Conservation (phyloP, 2,329 filamentous ascomycete species). For the Alternaria atra region DNA sequence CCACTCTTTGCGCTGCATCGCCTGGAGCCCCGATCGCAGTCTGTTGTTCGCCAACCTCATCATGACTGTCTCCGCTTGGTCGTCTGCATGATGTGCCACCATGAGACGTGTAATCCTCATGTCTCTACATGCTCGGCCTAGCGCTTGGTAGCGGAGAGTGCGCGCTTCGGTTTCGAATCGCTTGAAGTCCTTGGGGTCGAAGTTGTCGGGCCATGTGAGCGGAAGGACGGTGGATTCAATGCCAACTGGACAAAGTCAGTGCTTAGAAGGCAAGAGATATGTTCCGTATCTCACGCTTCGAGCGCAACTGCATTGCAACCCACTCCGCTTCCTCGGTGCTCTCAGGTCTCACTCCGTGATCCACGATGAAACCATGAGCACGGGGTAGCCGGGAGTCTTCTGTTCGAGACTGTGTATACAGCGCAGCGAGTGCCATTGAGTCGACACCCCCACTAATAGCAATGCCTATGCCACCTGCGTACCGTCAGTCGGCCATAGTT, state of each 20-base stretch:
- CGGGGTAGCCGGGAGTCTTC: conserved; percentile 22
- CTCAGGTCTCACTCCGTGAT: conserved; percentile 66
- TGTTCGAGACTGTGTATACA: conserved; percentile 62
- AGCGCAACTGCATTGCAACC: conserved; percentile 58
- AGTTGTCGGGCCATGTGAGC: conserved; percentile 50
- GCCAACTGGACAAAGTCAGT: conserved; percentile 35
- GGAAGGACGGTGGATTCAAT: conserved; percentile 45
- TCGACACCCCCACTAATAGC: conserved; percentile 94
- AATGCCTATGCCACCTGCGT: conserved; percentile 57
- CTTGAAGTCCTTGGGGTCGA: conserved; percentile 57
- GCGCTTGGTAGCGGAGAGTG: conserved; percentile 72
- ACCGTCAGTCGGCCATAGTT: conserved; percentile 12
- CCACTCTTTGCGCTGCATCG: conserved; percentile 69
- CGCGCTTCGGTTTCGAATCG: conserved; percentile 84
- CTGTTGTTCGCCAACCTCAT: conserved; percentile 78
- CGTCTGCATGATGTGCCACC: conserved; percentile 87
- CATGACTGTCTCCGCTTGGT: conserved; percentile 89
- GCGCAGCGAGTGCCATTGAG: conserved; percentile 91
- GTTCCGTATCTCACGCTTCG: conserved; percentile 51
- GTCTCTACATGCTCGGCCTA: conserved; percentile 69
- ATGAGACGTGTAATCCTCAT: conserved; percentile 69
- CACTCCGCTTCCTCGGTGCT: conserved; percentile 64
- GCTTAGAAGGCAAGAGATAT: background rate
- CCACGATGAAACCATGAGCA: conserved; percentile 67
- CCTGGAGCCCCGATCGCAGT: conserved; percentile 73